These are phyloP conservation scores for Henningerozyma blattae DNA, from an alignment of 805 yeast species.

Conservation along the genomic window DNA sequence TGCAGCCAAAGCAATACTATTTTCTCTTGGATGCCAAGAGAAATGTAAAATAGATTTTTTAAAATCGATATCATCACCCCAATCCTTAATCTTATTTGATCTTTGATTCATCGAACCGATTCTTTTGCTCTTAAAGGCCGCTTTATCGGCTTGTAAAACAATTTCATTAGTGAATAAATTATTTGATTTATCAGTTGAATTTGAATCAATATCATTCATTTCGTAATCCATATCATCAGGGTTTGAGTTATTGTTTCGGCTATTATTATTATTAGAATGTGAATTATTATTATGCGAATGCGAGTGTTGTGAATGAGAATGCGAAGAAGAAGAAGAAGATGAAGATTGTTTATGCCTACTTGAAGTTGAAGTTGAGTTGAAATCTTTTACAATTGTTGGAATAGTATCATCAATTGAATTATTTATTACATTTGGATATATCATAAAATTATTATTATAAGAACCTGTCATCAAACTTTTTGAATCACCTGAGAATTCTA, in stretches of 20 bases:
- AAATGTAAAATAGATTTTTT: constrained; percentile 88
- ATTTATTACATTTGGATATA: constrained; percentile 73
- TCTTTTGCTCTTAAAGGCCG: constrained; percentile 65
- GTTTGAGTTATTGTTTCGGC: constrained; percentile 2
- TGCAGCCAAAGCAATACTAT: constrained; percentile 95
- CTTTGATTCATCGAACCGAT: constrained; percentile 29
- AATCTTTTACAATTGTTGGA: constrained; percentile 9
- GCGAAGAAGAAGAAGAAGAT: too few species aligned
- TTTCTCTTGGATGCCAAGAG: constrained; percentile 97
- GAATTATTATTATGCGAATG: constrained; percentile 5
- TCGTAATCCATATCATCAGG: not conserved
- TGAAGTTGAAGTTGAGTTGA: too few species aligned
- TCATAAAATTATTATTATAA: constrained; percentile 93
- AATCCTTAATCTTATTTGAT: constrained; percentile 30
- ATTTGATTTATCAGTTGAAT: constrained; percentile 2
- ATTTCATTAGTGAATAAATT: constrained; percentile 34
- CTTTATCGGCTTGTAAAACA: constrained; percentile 92
- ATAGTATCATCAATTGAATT: constrained; percentile 12
- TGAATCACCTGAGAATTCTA: constrained; percentile 87
- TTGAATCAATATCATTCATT: not conserved
- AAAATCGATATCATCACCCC: constrained; percentile 77
- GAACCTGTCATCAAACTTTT: constrained; percentile 92
- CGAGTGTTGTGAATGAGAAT: too few species aligned
- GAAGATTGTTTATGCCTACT: constrained; percentile 1
- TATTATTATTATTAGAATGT: constrained; percentile 1